Evolutionary conservation across 176 grass and related monocot species (phyloP).

Genomic region (Paspalum vaginatum): DNA sequence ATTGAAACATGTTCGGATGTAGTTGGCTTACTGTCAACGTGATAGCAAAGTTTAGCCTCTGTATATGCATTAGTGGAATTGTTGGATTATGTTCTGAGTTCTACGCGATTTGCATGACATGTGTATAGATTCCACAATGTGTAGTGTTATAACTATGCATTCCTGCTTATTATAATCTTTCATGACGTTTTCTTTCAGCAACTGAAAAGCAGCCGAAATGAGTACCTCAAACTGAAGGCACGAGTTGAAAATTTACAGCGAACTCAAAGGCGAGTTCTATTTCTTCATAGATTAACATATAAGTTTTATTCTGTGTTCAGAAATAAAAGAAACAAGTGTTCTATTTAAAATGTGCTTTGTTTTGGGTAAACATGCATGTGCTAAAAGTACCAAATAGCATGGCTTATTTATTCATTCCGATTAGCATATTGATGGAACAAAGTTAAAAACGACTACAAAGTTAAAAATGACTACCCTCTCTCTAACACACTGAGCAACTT

Average conservation of each 20-base stretch:
- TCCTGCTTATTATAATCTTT: slow-evolving; percentile 10
- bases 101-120: background rate
- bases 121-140: no score
- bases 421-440: background rate
- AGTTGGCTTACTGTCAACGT: background rate
- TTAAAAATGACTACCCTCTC: background rate
- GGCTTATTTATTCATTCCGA: background rate
- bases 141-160: background rate
- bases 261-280: slow-evolving; percentile 55
- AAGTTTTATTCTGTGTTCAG: no score
- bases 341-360: background rate
- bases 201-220: slow-evolving; percentile 67
- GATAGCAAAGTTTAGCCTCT: background rate
- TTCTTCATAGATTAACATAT: background rate
- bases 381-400: background rate
- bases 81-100: background rate
- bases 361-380: background rate
- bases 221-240: slow-evolving; percentile 75
- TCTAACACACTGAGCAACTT: background rate
- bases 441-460: no score
- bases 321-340: background rate
- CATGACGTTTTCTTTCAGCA: slow-evolving; percentile 40
- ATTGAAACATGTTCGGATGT: background rate
- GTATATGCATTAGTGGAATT: background rate
- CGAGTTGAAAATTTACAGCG: slow-evolving; percentile 69